Percentiles rank a stretch among this genome's conserved stretches.
These are phyloP conservation scores for Xylaria sp. DNA, from an alignment of 2,329 filamentous ascomycete genomes.

Conservation along the genomic window DNA sequence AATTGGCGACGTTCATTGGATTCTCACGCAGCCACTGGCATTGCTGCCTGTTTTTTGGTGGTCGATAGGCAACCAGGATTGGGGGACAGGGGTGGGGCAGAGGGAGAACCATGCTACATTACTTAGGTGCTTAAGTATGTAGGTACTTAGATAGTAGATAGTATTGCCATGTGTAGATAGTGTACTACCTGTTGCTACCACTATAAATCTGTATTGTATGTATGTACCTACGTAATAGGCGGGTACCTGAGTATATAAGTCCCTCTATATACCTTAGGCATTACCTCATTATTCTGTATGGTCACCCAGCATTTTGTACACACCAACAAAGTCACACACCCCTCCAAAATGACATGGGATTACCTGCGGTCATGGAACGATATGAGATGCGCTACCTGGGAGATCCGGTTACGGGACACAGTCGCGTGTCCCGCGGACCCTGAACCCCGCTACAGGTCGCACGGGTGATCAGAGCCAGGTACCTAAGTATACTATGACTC, in stretches of 20 bases:
- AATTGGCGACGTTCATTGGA: conserved; percentile 35
- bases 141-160: too few relatives aligned
- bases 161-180: too few relatives aligned
- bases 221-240: background rate
- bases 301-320: too few relatives aligned
- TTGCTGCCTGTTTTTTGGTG: conserved; percentile 31
- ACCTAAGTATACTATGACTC: conserved; percentile 36
- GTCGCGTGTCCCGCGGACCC: conserved; percentile 28
- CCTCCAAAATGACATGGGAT: conserved; percentile 6
- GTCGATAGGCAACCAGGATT: conserved; percentile 21
- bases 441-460: conserved; percentile 11
- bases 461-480: conserved; percentile 10
- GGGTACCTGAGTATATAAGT: too few relatives aligned
- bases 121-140: too few relatives aligned
- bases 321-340: background rate
- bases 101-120: too few relatives aligned
- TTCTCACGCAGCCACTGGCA: conserved; percentile 25
- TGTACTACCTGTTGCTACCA: too few relatives aligned
- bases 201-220: too few relatives aligned
- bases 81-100: conserved; percentile 12
- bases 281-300: too few relatives aligned
- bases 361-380: background rate
- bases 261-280: too few relatives aligned
- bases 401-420: conserved; percentile 1
- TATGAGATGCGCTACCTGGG: conserved; percentile 7